These are phyloP conservation scores for Tillandsia fasciculata DNA, from an alignment of 176 grass and related monocot genomes.

Conservation along the genomic window DNA sequence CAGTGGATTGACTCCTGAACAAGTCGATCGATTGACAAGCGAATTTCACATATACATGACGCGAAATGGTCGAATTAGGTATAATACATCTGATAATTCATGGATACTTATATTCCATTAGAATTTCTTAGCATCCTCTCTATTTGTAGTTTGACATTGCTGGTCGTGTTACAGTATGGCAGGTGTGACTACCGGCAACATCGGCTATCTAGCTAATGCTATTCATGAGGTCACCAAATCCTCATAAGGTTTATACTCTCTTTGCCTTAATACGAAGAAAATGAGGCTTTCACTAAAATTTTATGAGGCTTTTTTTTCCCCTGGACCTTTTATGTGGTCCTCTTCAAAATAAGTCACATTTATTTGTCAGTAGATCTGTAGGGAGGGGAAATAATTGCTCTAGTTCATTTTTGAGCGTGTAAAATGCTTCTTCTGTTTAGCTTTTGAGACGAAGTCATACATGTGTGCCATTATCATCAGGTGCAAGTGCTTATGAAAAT, in stretches of 20 bases:
- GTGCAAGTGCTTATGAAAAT: neutral
- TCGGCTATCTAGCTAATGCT: conserved; percentile 72
- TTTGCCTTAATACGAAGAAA: conserved; percentile 9
- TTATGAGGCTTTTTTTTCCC: neutral
- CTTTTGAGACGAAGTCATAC: neutral
- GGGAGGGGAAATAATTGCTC: neutral
- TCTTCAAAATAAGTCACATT: conserved; percentile 2
- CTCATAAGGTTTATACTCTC: conserved; percentile 14
- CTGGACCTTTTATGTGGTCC: neutral
- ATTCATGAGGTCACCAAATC: conserved; percentile 81
- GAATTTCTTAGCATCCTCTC: neutral
- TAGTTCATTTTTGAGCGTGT: neutral
- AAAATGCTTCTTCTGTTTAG: neutral
- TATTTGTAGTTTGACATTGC: neutral
- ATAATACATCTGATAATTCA: neutral
- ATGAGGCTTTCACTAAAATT: conserved; percentile 9
- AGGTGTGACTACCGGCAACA: conserved; percentile 71
- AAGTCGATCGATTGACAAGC: conserved; percentile 74
- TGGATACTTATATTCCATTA: neutral
- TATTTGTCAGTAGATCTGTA: conserved; percentile 4
- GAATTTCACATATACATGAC: conserved; percentile 98
- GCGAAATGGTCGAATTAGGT: conserved; percentile 93
- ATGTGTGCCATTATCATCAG: neutral
- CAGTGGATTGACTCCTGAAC: conserved; percentile 91
- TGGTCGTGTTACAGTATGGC: conserved; percentile 61